These are phyloP conservation scores for Podospora sp. DNA, from an alignment of 495 filamentous ascomycete species.

Conservation along the genomic window DNA sequence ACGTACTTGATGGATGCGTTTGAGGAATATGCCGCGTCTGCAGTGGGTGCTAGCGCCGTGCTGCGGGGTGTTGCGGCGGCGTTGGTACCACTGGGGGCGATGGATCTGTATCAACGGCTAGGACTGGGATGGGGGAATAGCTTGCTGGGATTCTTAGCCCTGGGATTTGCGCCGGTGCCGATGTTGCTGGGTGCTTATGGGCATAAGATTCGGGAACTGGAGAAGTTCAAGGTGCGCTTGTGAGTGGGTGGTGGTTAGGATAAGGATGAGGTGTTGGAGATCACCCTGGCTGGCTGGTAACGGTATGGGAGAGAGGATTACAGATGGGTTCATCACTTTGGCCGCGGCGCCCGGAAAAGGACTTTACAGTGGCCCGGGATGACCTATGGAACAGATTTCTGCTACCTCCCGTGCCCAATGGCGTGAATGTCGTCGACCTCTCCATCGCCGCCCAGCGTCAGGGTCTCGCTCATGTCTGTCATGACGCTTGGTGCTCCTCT, in stretches of 20 bases:
- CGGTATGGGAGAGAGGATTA: no score
- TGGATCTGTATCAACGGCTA: conserved; percentile 52
- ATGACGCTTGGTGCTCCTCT: conserved; percentile 11
- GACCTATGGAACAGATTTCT: background rate
- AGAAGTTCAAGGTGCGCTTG: background rate
- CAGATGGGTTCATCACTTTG: no score
- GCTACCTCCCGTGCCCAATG: conserved; percentile 6
- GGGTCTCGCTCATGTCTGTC: conserved; percentile 9
- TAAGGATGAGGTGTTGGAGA: no score
- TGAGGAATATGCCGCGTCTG: conserved; percentile 44
- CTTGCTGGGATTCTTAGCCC: conserved; percentile 54
- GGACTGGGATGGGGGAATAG: conserved; percentile 64
- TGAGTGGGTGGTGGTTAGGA: background rate
- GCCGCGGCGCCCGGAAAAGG: no score
- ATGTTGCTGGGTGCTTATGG: conserved; percentile 55
- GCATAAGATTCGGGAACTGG: conserved; percentile 23
- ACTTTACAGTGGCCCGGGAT: background rate
- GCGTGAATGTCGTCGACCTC: conserved; percentile 8
- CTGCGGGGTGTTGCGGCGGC: conserved; percentile 58
- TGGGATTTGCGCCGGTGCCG: conserved; percentile 54
- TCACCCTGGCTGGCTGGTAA: no score
- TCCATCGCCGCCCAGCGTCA: conserved; percentile 4
- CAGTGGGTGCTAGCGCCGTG: conserved; percentile 55
- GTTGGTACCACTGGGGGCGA: conserved; percentile 57
- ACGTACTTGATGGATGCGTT: conserved; percentile 64